Base-by-base conservation (phyloP, 805 yeast genomes). In the Saccharomycopsis olivae region DNA sequence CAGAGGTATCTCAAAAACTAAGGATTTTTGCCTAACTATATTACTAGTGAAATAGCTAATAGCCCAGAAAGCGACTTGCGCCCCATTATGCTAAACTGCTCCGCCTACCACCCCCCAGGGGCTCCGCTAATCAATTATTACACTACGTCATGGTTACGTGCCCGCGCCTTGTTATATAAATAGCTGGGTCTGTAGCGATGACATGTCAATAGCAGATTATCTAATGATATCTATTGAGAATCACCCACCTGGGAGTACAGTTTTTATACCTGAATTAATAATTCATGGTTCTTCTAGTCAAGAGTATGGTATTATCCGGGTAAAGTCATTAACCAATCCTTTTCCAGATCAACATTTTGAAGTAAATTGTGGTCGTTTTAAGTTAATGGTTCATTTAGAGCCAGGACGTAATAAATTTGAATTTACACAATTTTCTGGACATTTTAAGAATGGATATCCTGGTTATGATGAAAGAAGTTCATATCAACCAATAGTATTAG, bases 341-440 rank as follows among this genome's bases (percentile, higher is more conserved):
- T 78, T 76, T 46, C 94, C 96, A 0, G 72, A 85, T 0, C 78
- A 75, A 50, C 64, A 67, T 39, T 82, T 68, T 51, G 94, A 88
- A 44, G 73, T 87, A 5, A 73, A 75, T 39, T 61, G 70, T 16
- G 78, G 80, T 1, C 68, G 70, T 44, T 89, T 88, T 66, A 88
- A 87, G 56, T 83, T 84, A 0, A 52, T 83, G 14, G 65, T 83
- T 2, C 81, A 81, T 45, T 66, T 88, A 15, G 71, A 75, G 16
- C 77, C 80, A 0, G 88, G 89, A n/a, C 58, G 57, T 17, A 89
- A 88, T 53, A 55, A 53, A 3, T 55, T 88, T 31, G 52, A 59
- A 2, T 69, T 83, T 4, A 66, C 69, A 2, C 75, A 71, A 21
- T 54, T 61, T 16, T 61, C 62, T 10, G 69, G 71, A 0, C 35